Base-by-base conservation (phyloP, 257 asterid genomes). In the Solanum bulbocastanum region DNA sequence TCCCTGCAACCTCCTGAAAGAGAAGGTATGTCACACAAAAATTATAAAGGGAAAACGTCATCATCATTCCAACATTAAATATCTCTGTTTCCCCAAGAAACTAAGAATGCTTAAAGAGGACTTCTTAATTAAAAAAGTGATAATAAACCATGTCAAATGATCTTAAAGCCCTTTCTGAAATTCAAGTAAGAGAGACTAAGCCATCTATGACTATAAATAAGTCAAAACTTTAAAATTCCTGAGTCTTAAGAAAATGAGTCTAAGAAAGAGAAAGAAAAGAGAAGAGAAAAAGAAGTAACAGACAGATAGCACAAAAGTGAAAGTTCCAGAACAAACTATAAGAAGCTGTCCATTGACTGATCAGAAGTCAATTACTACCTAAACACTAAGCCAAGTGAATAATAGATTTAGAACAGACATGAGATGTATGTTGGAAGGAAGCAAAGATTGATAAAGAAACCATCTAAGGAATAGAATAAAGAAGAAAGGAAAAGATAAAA, bases 1-100 rank as follows among this genome's bases (percentile, higher is more conserved):
- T 94, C 89, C 98, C 99, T 35, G 98, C 96, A 83, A 97, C 98
- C 93, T 96, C 99, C 99, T 97, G 95, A 88, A 88, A 86, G 78
- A 79, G 66, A 90, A 68, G 74, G 88, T 60, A 81, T 44, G 36
- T 39, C 87, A 65, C 79, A 62, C 14, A 7, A 73, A 35, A 56
- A 58, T 14, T 13, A 42, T 39, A 56, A 22, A 12, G 86, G 46
- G 85, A 36, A 66, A 85, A 71, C n/a, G 2, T 73, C 84, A 73
- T 49, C 66, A 27, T 65, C 76, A 44, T 85, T 85, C 36, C 75
- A 78, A 32, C 12, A 12, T 20, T 30, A 49, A 39, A 49, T 32
- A 72, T 16, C 32, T 20, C 60, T 71, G 84, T 32, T 86, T 72
- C 40, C 68, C 16, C 27, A 73, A 35, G 82, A 49, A 35, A 35